Conservation (phyloP, 208 protist genomes). For the Leishmania arabica region DNA sequence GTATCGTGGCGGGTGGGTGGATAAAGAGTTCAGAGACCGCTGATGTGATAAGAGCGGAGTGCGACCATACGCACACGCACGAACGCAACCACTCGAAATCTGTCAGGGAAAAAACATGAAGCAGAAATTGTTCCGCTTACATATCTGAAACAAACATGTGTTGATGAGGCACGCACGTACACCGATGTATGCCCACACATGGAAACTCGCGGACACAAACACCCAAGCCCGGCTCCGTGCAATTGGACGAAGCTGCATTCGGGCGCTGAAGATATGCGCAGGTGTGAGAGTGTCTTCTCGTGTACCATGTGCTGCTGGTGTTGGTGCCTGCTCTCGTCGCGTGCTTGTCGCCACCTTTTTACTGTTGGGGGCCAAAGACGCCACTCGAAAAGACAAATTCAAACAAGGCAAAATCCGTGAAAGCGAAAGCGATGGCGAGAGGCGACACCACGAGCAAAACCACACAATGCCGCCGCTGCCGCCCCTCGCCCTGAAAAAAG, state of each 20-base stretch:
- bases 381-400: too few species aligned
- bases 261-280: neutral
- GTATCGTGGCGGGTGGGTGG: neutral
- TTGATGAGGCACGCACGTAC: neutral
- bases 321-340: too few species aligned
- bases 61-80: neutral
- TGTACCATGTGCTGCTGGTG: neutral
- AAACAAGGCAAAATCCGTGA: too few species aligned
- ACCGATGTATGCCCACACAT: neutral
- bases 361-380: too few species aligned
- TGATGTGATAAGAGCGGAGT: neutral
- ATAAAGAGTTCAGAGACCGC: neutral
- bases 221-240: neutral
- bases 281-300: neutral
- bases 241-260: neutral
- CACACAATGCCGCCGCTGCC: too few species aligned
- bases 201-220: neutral
- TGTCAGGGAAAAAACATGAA: neutral
- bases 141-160: neutral
- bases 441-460: neutral
- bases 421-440: too few species aligned
- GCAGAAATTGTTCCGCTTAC: neutral
- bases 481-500: too few species aligned
- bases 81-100: neutral
- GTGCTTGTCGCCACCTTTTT: too few species aligned